Evolutionary conservation across 225 moss, liverwort and hornwort genomes (phyloP).

Genomic region (Marchantia paleacea): DNA sequence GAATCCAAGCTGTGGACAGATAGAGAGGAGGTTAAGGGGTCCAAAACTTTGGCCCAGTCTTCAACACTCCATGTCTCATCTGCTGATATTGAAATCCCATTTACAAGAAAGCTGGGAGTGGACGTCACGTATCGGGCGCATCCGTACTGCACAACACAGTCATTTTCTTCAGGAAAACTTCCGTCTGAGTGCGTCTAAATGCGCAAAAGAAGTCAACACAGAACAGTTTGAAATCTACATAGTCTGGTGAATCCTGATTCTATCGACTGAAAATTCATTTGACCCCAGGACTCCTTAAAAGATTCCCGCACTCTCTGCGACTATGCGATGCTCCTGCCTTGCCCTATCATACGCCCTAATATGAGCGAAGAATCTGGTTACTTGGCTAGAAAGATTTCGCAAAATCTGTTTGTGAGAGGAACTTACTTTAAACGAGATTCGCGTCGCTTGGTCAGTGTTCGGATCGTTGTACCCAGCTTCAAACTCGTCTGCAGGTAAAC

Average conservation of each 20-base stretch:
- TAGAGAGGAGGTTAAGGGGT: constrained; percentile 42
- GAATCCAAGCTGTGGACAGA: not conserved
- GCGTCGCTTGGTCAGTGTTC: constrained; percentile 58
- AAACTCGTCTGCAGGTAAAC: constrained; percentile 41
- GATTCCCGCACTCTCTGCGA: too few species aligned
- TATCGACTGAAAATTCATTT: too few species aligned
- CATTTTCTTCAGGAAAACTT: not conserved
- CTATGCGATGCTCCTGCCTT: too few species aligned
- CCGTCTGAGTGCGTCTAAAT: too few species aligned
- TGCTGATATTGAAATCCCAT: constrained; percentile 64
- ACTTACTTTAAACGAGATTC: constrained; percentile 72
- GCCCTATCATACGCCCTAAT: not conserved
- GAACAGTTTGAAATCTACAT: too few species aligned
- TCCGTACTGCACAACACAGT: constrained; percentile 61
- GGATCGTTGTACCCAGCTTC: constrained; percentile 52
- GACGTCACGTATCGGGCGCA: constrained; percentile 81
- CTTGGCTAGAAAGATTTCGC: not conserved
- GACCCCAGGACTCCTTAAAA: too few species aligned
- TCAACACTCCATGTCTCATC: constrained; percentile 77
- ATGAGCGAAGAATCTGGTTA: not conserved
- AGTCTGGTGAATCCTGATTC: too few species aligned
- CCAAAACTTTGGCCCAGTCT: constrained; percentile 72
- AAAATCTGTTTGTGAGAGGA: not conserved
- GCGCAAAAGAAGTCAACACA: too few species aligned
- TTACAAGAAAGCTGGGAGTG: constrained; percentile 79